Percentiles rank a stretch among this genome's conserved stretches.
phyloP scores from a whole-genome alignment of 768 basidiomycete species.

The Phlebiopsis gigantea region DNA sequence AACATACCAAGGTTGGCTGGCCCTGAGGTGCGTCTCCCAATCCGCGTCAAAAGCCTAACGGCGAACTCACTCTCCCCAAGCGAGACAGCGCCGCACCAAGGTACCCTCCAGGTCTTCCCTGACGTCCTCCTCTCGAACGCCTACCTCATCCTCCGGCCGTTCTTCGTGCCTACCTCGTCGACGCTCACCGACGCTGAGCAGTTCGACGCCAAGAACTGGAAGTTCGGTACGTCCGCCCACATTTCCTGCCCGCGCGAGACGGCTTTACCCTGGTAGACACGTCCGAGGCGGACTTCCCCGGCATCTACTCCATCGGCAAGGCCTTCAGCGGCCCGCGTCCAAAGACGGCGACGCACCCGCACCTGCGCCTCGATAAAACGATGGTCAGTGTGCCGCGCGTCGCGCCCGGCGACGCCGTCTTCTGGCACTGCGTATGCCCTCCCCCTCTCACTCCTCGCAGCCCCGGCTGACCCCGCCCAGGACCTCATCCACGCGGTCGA shows the following conservation, averaged over 20 bases:
- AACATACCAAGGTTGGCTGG: slow-evolving; percentile 77
- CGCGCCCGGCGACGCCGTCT: slow-evolving; percentile 71
- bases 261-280: slow-evolving; percentile 4
- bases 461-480: slow-evolving; percentile 14
- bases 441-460: background rate
- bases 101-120: slow-evolving; percentile 66
- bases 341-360: slow-evolving; percentile 56
- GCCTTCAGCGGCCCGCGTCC: slow-evolving; percentile 39
- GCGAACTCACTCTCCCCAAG: slow-evolving; percentile 25
- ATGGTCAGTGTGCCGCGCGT: slow-evolving; percentile 73
- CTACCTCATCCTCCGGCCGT: slow-evolving; percentile 70
- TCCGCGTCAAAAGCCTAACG: background rate
- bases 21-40: slow-evolving; percentile 44
- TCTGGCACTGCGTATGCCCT: slow-evolving; percentile 59
- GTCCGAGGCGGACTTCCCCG: slow-evolving; percentile 28
- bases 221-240: slow-evolving; percentile 8
- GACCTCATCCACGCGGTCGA: slow-evolving; percentile 46
- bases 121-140: slow-evolving; percentile 61
- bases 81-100: slow-evolving; percentile 64
- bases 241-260: background rate
- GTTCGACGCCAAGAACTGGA: slow-evolving; percentile 22
- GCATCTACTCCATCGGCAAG: slow-evolving; percentile 23
- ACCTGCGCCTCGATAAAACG: slow-evolving; percentile 54
- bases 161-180: slow-evolving; percentile 52
- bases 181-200: slow-evolving; percentile 17